Percentiles rank a stretch among this genome's conserved stretches.
Evolutionary conservation across 192 early-diverging fungal species (phyloP).

Genomic region (Coemansia sp.): DNA sequence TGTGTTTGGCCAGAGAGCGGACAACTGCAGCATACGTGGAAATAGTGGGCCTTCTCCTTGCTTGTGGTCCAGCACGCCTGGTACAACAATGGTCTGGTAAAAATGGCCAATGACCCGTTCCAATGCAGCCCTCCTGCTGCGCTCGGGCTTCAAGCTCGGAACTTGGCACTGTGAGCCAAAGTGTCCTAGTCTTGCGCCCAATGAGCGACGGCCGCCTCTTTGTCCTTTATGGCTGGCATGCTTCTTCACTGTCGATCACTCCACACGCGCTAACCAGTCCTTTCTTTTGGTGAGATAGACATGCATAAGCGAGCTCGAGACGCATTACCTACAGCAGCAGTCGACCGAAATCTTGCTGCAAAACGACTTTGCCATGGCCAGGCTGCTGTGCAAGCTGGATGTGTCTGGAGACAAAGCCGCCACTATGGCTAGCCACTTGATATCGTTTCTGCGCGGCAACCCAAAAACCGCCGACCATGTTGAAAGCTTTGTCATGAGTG

Average conservation of each 20-base stretch:
- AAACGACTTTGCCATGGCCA: constrained; percentile 37
- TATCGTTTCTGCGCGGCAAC: constrained; percentile 51
- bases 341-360: constrained; percentile 47
- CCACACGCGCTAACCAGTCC: background rate
- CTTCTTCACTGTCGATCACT: background rate
- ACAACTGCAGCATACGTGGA: background rate
- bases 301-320: constrained; percentile 47
- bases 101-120: background rate
- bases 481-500: constrained; percentile 42
- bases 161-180: background rate
- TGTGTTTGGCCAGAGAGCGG: background rate
- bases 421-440: constrained; percentile 49
- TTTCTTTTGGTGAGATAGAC: constrained; percentile 17
- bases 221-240: background rate
- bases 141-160: background rate
- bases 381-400: constrained; percentile 35
- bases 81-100: background rate
- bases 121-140: background rate
- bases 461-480: constrained; percentile 41
- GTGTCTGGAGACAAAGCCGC: constrained; percentile 49
- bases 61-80: background rate
- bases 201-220: background rate
- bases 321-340: constrained; percentile 47
- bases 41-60: background rate
- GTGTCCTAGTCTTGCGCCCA: background rate